Evolutionary conservation across 495 filamentous ascomycete species (phyloP), one percentile per base, ranked within the genome.

Genomic region (Podospora sp.): DNA sequence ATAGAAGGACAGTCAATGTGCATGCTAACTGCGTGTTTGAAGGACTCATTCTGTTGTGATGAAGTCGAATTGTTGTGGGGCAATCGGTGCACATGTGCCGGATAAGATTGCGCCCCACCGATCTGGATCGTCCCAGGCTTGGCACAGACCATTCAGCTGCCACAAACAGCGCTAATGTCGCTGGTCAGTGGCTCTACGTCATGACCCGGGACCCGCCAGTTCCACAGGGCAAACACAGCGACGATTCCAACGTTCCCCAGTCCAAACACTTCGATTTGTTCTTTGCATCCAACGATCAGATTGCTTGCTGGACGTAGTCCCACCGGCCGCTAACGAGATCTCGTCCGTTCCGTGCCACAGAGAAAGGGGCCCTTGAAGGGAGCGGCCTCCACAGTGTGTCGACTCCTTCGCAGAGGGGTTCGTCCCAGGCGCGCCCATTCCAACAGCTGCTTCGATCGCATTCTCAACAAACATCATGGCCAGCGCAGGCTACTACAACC

Each of bases 401-500:
- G 40, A 18, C 40, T 46, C 33, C 40, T 14, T 14, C 40, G 40
- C 16, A 6, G 11, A 18, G 40, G 11, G 5, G 9, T 11, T 46
- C 14, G 11, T 46, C 40, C 14, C 16, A 12, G 40, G 40, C 40
- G 40, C 29, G 29, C 29, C 29, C 5, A 14, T 11, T 46, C 40
- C 40, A 46, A 2, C 5, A 46, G 12, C 40, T 14, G 40, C 29
- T 33, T 33, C 40, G 40, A 18, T 46, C 40, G 40, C 40, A 46
- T 46, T 46, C 40, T 14, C 61, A 25, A 63, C 61, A 18, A 16
- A 16, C 27, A 58, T 49, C 12, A 73, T 73, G 71, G 69, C 71
- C 8, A 65, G 52, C 35, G 60, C 63, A 22, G 65, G 57, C 29
- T 73, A 76, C 62, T 75, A 72, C 63, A 67, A 67, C 59, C 63